Base-by-base conservation (phyloP, 345 rosid species). In the Citrus hindsii region DNA sequence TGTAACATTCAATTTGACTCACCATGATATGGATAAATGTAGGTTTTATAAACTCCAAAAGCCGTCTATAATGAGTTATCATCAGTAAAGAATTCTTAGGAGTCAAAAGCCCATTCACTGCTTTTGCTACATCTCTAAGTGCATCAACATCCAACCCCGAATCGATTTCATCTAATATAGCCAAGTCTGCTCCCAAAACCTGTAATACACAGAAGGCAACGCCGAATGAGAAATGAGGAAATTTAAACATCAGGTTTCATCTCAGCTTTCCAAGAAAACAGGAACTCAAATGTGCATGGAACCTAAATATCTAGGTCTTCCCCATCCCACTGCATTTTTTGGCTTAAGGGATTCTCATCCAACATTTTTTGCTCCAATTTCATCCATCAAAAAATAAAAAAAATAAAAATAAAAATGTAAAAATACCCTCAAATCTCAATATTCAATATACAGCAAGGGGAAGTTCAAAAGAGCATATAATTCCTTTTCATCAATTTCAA, bases 71-170 rank as follows among this genome's bases (percentile, higher is more conserved):
- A 81, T 96, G 99, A 5, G 98, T 96, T 67, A 96, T 93, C 92
- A 96, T 94, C 85, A 96, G 76, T 74, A 96, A 90, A 56, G 98
- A 92, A 85, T 96, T 96, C 66, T 85, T 88, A 21, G 92, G 89
- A 19, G 95, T 91, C 88, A 96, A 86, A 77, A 92, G 88, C 56
- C 92, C 97, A 59, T 96, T 96, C 78, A 96, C 99, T 27, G 98
- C 97, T 84, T 86, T 90, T 58, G 98, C 98, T 74, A 94, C 98
- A 83, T 96, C 99, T 82, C 76, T 83, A 51, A 96, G 92, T 30
- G 99, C 99, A 89, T 94, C 99, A 63, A 94, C 86, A 82, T 94
- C 98, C 82, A 96, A 84, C 25, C 99, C 99, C 28, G 99, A 96
- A 87, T 96, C 99, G 80, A 96, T 94, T 83, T 94, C 99, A 82